A percentile compares a stretch with the other conserved stretches of the same genome.
These are phyloP conservation scores for Nitzschia sp. DNA, from an alignment of 108 stramenopile genomes.

Conservation along the genomic window DNA sequence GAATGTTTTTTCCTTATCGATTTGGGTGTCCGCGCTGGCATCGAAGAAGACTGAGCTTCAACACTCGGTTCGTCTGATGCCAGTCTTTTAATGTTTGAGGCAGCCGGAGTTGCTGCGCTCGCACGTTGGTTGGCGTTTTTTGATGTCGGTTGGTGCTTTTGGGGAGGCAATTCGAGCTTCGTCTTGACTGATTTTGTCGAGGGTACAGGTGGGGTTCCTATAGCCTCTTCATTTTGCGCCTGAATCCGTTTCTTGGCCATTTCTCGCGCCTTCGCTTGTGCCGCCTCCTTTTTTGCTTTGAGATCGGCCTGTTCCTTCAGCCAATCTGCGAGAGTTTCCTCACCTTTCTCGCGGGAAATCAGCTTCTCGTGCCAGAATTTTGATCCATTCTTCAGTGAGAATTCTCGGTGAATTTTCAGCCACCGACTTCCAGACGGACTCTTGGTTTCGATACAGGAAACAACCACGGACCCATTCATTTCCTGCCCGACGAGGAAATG, in stretches of 20 bases:
- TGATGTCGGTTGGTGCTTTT: not conserved
- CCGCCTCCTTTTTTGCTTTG: not conserved
- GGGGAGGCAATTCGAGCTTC: not conserved
- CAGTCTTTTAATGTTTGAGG: too few relatives aligned
- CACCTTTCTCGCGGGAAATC: constrained; percentile 2
- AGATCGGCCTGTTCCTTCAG: constrained; percentile 6
- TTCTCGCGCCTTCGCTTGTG: constrained; percentile 8
- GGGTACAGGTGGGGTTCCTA: not conserved
- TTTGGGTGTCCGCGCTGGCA: too few relatives aligned
- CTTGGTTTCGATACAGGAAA: constrained; percentile 8
- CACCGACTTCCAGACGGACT: constrained; percentile 1
- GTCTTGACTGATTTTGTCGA: not conserved
- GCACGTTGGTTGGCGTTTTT: too few relatives aligned
- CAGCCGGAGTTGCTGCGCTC: too few relatives aligned
- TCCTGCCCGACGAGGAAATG: constrained; percentile 12
- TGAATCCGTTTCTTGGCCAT: not conserved
- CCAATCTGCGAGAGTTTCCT: constrained; percentile 12
- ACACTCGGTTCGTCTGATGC: too few relatives aligned
- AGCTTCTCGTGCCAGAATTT: constrained; percentile 1
- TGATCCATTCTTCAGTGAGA: not conserved
- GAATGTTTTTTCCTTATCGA: too few relatives aligned
- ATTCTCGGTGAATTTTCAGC: constrained; percentile 14
- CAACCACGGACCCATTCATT: not conserved
- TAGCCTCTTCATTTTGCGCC: not conserved
- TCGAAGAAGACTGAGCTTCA: too few relatives aligned